A percentile compares a stretch with the other conserved stretches of the same genome.
phyloP scores from a whole-genome alignment of 129 eudicot genomes.

The Flaveria trinervia region DNA sequence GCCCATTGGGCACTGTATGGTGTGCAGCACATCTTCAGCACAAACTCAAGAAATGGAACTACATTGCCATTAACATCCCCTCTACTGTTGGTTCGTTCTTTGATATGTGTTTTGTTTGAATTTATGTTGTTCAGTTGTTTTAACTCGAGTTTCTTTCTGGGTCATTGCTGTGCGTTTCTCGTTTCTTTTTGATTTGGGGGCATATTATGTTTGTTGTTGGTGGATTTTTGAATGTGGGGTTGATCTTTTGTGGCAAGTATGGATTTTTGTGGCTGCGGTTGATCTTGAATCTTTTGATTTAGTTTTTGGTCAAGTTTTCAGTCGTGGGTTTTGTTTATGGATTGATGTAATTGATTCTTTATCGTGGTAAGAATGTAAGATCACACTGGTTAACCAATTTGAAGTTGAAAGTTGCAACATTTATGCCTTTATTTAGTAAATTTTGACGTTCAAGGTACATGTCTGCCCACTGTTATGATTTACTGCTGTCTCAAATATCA shows the following conservation, averaged over 20 bases:
- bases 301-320: too few relatives aligned
- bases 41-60: conserved; percentile 75
- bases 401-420: not conserved
- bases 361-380: too few relatives aligned
- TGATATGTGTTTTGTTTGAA: not conserved
- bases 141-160: not conserved
- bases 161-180: not conserved
- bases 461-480: conserved; percentile 1
- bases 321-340: not conserved
- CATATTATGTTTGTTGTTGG: too few relatives aligned
- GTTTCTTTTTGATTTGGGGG: not conserved
- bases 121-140: not conserved
- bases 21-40: conserved; percentile 89
- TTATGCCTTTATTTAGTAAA: not conserved
- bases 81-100: conserved; percentile 74
- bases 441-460: not conserved
- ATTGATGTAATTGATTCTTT: too few relatives aligned
- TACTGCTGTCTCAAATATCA: not conserved
- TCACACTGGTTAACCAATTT: not conserved
- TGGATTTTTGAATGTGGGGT: too few relatives aligned
- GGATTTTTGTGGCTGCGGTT: not conserved
- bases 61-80: conserved; percentile 64
- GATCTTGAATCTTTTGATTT: not conserved
- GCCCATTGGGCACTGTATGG: conserved; percentile 93
- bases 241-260: not conserved